Percentiles rank a stretch among this genome's conserved stretches.
Conservation (phyloP, 306 rosid genomes). For the Herpetospermum pedunculosum region DNA sequence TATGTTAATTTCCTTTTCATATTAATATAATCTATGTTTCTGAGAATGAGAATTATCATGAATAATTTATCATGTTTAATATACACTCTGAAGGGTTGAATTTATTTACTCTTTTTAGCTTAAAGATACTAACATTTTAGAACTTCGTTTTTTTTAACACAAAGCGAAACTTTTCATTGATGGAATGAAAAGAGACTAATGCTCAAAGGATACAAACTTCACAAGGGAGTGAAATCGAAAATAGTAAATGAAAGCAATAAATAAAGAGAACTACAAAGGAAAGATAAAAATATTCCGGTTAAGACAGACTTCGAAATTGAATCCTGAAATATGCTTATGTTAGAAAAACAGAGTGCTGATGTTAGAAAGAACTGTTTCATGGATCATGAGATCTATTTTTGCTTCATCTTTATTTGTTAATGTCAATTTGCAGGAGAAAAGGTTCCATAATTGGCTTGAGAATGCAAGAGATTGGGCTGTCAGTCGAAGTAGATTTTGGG, state of each 20-base stretch:
- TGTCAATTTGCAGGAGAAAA: conserved; percentile 45
- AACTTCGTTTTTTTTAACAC: no score
- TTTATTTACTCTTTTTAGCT: not conserved
- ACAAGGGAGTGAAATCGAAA: no score
- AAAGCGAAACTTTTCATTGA: no score
- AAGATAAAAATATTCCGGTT: no score
- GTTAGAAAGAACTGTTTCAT: not conserved
- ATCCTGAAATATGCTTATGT: not conserved
- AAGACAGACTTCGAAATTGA: no score
- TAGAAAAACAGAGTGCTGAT: not conserved
- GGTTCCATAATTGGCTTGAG: conserved; percentile 98
- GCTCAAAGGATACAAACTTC: no score
- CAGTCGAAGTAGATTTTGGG: conserved; percentile 99
- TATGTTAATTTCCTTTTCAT: not conserved
- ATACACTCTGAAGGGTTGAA: not conserved
- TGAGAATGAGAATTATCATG: not conserved
- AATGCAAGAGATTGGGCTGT: conserved; percentile 99
- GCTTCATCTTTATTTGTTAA: not conserved
- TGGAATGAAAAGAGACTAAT: no score
- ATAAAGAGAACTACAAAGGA: no score
- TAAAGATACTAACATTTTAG: not conserved
- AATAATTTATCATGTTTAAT: not conserved
- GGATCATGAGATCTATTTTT: not conserved
- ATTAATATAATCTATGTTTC: not conserved
- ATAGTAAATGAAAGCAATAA: no score